Conservation (phyloP, 1,284 basidiomycete species). For the Mycosarcoma maydis region DNA sequence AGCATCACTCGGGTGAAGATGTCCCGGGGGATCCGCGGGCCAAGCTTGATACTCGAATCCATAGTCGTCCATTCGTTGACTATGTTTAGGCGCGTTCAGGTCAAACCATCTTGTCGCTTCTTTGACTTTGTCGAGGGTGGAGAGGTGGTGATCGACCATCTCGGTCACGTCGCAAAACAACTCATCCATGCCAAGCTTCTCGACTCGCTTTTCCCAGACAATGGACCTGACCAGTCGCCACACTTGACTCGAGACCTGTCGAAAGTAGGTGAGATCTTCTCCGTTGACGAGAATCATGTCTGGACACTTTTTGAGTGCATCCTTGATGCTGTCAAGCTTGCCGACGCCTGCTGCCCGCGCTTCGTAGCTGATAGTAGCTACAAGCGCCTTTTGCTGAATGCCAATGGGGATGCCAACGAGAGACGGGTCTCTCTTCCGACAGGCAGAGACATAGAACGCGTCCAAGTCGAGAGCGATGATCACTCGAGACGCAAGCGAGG, state of each 20-base stretch:
- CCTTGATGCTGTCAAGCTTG: conserved; percentile 65
- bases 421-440: conserved; percentile 64
- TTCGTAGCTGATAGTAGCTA: conserved; percentile 68
- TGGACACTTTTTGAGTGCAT: conserved; percentile 63
- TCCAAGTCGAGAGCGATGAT: conserved; percentile 55
- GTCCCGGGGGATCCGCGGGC: conserved; percentile 26
- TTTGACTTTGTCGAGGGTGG: background rate
- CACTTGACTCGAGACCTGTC: conserved; percentile 59
- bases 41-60: conserved; percentile 56
- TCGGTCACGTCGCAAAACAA: conserved; percentile 67
- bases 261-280: conserved; percentile 67
- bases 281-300: conserved; percentile 67
- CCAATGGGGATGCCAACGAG: conserved; percentile 67
- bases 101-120: conserved; percentile 26
- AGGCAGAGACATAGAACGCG: conserved; percentile 66
- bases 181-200: conserved; percentile 69
- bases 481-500: conserved; percentile 16
- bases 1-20: conserved; percentile 18
- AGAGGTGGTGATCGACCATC: conserved; percentile 62
- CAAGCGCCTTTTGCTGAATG: conserved; percentile 68
- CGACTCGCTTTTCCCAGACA: conserved; percentile 56
- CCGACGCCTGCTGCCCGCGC: conserved; percentile 64
- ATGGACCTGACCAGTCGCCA: conserved; percentile 61
- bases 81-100: conserved; percentile 1
- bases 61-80: background rate